Evolutionary conservation across 345 rosid species (phyloP).

Genomic region (Eutrema japonicum): DNA sequence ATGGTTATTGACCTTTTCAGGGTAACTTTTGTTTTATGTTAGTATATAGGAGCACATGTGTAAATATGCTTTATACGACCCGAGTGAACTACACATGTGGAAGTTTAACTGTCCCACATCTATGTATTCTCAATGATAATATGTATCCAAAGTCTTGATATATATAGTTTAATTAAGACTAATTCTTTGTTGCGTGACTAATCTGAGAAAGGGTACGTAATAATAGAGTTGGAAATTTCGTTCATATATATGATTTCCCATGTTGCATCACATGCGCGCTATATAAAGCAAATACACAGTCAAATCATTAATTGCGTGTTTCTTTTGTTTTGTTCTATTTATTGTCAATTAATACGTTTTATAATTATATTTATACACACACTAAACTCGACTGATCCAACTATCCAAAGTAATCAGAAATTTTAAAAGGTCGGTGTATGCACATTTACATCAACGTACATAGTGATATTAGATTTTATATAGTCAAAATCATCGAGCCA

Average conservation of each 20-base stretch:
- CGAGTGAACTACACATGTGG: constrained; percentile 37
- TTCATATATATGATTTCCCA: constrained; percentile 41
- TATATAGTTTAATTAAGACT: constrained; percentile 10
- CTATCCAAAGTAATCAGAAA: not conserved
- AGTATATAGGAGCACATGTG: constrained; percentile 20
- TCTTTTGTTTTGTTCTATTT: constrained; percentile 40
- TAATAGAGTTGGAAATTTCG: constrained; percentile 39
- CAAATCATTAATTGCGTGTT: constrained; percentile 29
- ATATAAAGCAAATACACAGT: constrained; percentile 29
- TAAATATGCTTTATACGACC: constrained; percentile 19
- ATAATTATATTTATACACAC: not conserved
- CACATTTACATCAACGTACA: constrained; percentile 1
- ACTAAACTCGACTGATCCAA: constrained; percentile 16
- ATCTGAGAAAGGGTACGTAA: constrained; percentile 31
- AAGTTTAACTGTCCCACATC: constrained; percentile 44
- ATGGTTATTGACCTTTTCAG: constrained; percentile 31
- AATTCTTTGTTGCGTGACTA: constrained; percentile 39
- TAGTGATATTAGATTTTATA: not conserved
- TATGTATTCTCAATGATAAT: constrained; percentile 40
- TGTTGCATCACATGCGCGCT: constrained; percentile 43
- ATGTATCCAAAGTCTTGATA: constrained; percentile 27
- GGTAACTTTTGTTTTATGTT: not conserved
- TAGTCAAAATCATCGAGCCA: constrained; percentile 10
- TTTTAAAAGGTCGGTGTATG: not conserved
- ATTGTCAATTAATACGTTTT: constrained; percentile 28